Evolutionary conservation across 2,329 filamentous ascomycete species (phyloP).

Genomic region (Fusarium anguioides): DNA sequence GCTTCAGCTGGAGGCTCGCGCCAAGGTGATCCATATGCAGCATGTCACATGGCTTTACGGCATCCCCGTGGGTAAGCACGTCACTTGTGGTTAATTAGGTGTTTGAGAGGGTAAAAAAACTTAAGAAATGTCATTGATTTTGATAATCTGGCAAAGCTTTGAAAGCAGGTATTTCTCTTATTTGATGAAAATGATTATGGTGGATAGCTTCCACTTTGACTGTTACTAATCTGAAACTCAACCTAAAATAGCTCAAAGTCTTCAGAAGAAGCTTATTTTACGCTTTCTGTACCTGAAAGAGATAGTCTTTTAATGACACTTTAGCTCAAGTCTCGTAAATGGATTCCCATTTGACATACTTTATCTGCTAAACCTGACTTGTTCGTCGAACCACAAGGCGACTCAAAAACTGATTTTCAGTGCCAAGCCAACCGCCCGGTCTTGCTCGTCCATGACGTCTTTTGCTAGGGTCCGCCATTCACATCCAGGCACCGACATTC

Average conservation of each 20-base stretch:
- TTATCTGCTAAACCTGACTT: not conserved
- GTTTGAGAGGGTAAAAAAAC: not conserved
- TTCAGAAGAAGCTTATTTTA: conserved; percentile 2
- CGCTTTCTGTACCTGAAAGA: no score
- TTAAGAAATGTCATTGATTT: not conserved
- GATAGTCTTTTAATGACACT: no score
- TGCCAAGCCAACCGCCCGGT: conserved; percentile 10
- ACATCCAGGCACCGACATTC: conserved; percentile 25
- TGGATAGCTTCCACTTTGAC: conserved; percentile 1
- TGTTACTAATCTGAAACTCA: not conserved
- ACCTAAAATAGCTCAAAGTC: not conserved
- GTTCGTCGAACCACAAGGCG: not conserved
- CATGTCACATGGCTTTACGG: conserved; percentile 13
- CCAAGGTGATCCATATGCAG: not conserved
- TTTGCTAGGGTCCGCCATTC: not conserved
- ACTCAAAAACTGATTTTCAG: not conserved
- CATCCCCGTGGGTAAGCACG: conserved; percentile 12
- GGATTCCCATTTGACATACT: not conserved
- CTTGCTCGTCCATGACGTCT: conserved; percentile 6
- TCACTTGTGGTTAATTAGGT: not conserved
- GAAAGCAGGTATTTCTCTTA: not conserved
- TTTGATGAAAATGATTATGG: not conserved
- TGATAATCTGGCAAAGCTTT: no score
- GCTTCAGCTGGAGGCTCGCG: conserved; percentile 11
- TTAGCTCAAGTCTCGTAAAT: no score